Base-by-base conservation (phyloP, 1,284 basidiomycete species). In the Puccinia triticina region DNA sequence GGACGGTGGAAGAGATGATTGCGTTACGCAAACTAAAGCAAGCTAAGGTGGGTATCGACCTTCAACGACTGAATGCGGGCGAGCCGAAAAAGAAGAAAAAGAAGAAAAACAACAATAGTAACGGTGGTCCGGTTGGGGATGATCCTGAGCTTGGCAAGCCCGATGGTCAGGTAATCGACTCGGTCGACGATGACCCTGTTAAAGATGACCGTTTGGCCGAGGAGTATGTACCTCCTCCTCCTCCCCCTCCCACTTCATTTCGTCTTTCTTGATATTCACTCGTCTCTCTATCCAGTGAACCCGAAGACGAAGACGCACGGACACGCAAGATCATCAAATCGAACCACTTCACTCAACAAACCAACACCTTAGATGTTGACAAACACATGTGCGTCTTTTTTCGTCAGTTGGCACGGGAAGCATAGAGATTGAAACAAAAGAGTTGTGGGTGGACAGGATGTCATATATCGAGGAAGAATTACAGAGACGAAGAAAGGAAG, bases 301-400 rank as follows among this genome's bases (percentile, higher is more conserved):
- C 71, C 40, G 72, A 77, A 46, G 64, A 82, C 48, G 72, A 74
- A 43, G 72, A 72, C 29, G 76, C 71, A 46, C 64, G 78, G 43
- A 77, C 80, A 37, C 89, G 93, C 78, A 89, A 92, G 82, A 91
- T 92, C 7, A 91, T 98, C 4, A 90, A 94, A 72, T 90, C 91
- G 34, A 96, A 94, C 88, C 97, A 98, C 88, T 98, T 99, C 87
- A 98, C 96, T 0, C 93, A 94, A 84, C 96, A 98, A 88, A 99
- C 96, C 1, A 97, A 97, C 86, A 91, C 92, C 0, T 90, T 98
- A 16, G 96, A 98, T 86, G 95, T 98, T 8, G 96, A 99, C 88
- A 98, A 97, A 86, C 96, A 98, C 86, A 98, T 98, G 96, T 96
- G 83, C 83, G 93, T 87, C 37, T 55, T 23, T 37, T 18, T 66